phyloP scores from a whole-genome alignment of 805 yeast genomes.

The Saccharomycopsis sp. region DNA sequence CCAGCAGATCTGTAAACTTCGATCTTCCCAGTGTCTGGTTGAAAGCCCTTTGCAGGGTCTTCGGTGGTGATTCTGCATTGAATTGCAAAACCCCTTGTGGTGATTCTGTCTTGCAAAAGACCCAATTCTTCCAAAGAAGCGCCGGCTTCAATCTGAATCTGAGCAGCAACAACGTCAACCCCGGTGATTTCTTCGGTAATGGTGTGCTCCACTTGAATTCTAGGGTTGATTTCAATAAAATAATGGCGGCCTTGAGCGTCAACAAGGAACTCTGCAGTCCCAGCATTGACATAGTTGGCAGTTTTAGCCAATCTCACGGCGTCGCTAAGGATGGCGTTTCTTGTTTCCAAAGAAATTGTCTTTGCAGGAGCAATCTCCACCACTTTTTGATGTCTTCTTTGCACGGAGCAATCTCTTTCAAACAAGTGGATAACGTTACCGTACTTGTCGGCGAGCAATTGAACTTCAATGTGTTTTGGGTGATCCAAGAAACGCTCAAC shows the following conservation, averaged over 20 bases:
- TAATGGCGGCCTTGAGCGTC: conserved; percentile 91
- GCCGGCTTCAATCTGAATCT: conserved; percentile 98
- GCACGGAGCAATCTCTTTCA: conserved; percentile 99
- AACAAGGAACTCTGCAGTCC: conserved; percentile 96
- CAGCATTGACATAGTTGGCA: conserved; percentile 92
- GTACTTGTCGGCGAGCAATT: conserved; percentile 82
- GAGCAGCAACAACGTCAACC: conserved; percentile 95
- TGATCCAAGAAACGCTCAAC: conserved; percentile 90
- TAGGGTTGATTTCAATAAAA: conserved; percentile 96
- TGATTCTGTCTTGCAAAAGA: conserved; percentile 84
- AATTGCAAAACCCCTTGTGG: conserved; percentile 95
- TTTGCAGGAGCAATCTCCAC: conserved; percentile 98
- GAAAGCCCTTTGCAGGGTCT: conserved; percentile 93
- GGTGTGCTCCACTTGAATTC: conserved; percentile 97
- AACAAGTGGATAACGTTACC: conserved; percentile 94
- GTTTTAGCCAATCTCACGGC: conserved; percentile 86
- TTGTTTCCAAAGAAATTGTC: conserved; percentile 69
- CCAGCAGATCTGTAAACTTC: conserved; percentile 98
- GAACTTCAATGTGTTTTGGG: conserved; percentile 98
- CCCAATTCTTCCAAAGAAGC: conserved; percentile 90
- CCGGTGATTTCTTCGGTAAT: conserved; percentile 99
- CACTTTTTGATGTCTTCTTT: conserved; percentile 98
- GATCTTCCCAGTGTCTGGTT: conserved; percentile 96
- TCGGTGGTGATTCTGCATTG: conserved; percentile 99
- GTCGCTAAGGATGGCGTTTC: conserved; percentile 88